These are phyloP conservation scores for Globisporangium emineosum DNA, from an alignment of 352 stramenopile genomes.

Conservation along the genomic window DNA sequence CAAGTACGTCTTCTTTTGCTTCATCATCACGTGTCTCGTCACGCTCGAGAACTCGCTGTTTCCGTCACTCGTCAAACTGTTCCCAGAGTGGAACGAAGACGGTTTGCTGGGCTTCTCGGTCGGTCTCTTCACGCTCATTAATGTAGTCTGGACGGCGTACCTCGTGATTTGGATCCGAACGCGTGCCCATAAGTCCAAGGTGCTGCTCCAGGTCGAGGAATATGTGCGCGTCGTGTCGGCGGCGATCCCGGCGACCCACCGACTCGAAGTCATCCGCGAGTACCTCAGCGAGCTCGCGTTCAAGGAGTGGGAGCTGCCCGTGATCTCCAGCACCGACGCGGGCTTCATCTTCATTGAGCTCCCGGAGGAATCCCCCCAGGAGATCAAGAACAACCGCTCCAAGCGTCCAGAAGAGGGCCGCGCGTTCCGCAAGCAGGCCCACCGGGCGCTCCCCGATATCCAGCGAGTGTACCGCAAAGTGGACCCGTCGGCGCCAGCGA, in stretches of 20 bases:
- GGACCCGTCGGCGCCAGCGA: slow-evolving; percentile 1
- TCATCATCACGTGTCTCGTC: slow-evolving; percentile 47
- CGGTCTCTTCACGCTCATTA: slow-evolving; percentile 24
- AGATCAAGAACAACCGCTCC: slow-evolving; percentile 4
- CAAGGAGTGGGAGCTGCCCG: slow-evolving; percentile 21
- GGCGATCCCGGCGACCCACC: slow-evolving; percentile 15
- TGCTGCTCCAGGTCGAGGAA: slow-evolving; percentile 20
- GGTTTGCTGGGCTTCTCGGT: slow-evolving; percentile 20
- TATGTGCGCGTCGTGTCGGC: slow-evolving; percentile 21
- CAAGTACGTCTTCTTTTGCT: slow-evolving; percentile 52
- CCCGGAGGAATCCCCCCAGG: slow-evolving; percentile 20
- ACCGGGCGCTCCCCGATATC: background rate
- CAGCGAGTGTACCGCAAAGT: slow-evolving; percentile 15
- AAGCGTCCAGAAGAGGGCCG: background rate
- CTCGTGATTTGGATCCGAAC: slow-evolving; percentile 18
- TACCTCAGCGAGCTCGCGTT: slow-evolving; percentile 16
- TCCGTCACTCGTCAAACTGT: slow-evolving; percentile 22
- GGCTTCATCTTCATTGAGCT: slow-evolving; percentile 35
- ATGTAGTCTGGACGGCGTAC: slow-evolving; percentile 23
- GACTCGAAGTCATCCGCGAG: slow-evolving; percentile 14
- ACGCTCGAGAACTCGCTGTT: slow-evolving; percentile 58
- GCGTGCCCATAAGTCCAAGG: slow-evolving; percentile 12
- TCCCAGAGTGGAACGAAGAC: slow-evolving; percentile 8
- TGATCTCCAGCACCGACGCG: slow-evolving; percentile 23
- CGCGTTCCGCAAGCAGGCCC: slow-evolving; percentile 9